Base-by-base conservation (phyloP, 441 rosid species). In the Theobroma grandiflorum region DNA sequence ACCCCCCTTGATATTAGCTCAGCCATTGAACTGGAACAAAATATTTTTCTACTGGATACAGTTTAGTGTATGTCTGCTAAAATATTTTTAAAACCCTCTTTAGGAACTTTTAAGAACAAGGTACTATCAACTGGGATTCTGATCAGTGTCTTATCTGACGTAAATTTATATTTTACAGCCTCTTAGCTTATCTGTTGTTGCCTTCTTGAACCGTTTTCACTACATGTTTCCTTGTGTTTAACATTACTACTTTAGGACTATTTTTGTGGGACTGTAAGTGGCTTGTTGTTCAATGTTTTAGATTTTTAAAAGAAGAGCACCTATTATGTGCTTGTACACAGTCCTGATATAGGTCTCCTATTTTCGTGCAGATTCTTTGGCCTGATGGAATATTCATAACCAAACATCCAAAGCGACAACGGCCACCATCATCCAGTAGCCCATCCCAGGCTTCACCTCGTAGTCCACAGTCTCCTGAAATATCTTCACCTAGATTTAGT, bases 341-440 rank as follows among this genome's bases (percentile, higher is more conserved):
- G 43, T 66, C 59, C 75, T 85, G 70, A 86, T 72, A 45, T 18
- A 47, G 72, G 70, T 26, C 33, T 79, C 37, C 83, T 59, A 31
- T 49, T 75, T 73, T 79, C 22, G 16, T 62, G 38, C 83, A 97
- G 99, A 93, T 95, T 78, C 94, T 97, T 78, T 97, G 99, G 99
- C 99, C 99, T 52, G 99, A 95, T 90, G 99, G 99, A 61, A 88
- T 97, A 77, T 97, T 97, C 85, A 85, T 97, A 75, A 94, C 98
- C 67, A 97, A 97, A 82, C 99, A 92, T 90, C 99, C 98, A 71
- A 97, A 89, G 84, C 87, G 95, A 72, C 86, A 80, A 50, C 90
- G 79, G 26, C 70, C 69, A 2, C 86, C 89, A 71, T 72, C 88
- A 57, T 74, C 91, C 64, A 20, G 82, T 35, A 81, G 66, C 74